These are phyloP conservation scores for Pseudogymnoascus sp. DNA, from an alignment of 2,329 filamentous ascomycete species.

Conservation along the genomic window DNA sequence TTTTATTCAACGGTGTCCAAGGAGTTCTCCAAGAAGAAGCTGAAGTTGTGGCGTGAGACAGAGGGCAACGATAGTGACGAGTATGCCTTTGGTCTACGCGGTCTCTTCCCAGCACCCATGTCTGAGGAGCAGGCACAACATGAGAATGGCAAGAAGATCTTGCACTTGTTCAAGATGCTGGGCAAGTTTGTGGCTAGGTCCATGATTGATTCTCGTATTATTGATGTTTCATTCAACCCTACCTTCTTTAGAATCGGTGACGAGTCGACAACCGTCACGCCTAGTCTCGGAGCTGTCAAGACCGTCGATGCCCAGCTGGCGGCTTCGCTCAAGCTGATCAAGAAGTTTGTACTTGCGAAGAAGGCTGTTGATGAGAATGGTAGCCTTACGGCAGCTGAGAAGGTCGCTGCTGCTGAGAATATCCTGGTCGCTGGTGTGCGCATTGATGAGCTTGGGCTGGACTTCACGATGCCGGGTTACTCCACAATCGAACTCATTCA, in stretches of 20 bases:
- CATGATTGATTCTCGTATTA: slow-evolving; percentile 97
- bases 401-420: slow-evolving; percentile 57
- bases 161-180: slow-evolving; percentile 84
- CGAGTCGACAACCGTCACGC: slow-evolving; percentile 52
- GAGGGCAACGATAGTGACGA: slow-evolving; percentile 66
- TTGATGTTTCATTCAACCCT: slow-evolving; percentile 93
- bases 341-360: slow-evolving; percentile 77
- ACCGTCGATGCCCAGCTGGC: slow-evolving; percentile 81
- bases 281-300: slow-evolving; percentile 82
- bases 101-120: slow-evolving; percentile 87
- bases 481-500: slow-evolving; percentile 73
- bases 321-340: slow-evolving; percentile 75
- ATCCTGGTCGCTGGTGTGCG: slow-evolving; percentile 67
- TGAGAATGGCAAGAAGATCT: slow-evolving; percentile 76
- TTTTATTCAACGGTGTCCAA: slow-evolving; percentile 97
- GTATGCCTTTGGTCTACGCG: slow-evolving; percentile 74
- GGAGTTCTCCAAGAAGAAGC: slow-evolving; percentile 94
- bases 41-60: slow-evolving; percentile 92
- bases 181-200: slow-evolving; percentile 96
- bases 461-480: slow-evolving; percentile 92
- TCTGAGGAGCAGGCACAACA: slow-evolving; percentile 64
- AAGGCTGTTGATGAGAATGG: slow-evolving; percentile 69
- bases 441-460: slow-evolving; percentile 81
- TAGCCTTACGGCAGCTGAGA: slow-evolving; percentile 57
- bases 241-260: slow-evolving; percentile 95